Conservation (phyloP, 208 protist genomes). For the Naegleria fowleri region DNA sequence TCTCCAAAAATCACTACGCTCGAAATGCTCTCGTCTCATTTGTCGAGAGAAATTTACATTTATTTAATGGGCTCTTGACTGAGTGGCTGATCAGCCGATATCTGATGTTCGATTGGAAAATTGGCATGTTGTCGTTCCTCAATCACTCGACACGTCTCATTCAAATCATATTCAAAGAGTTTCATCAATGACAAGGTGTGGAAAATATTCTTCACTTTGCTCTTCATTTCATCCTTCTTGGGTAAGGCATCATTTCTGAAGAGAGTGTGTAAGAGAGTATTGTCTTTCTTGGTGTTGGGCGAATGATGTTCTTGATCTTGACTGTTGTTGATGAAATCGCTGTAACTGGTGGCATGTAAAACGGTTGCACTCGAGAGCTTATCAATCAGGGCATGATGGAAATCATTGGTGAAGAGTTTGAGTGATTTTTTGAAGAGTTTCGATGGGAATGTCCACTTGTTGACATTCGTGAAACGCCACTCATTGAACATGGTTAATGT, state of each 20-base stretch:
- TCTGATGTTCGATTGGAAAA: too few species aligned
- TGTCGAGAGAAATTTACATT: too few species aligned
- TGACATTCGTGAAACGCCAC: background rate
- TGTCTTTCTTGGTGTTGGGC: background rate
- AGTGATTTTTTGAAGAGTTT: background rate
- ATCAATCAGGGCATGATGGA: background rate
- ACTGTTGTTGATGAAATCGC: background rate
- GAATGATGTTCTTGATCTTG: background rate
- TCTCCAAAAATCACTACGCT: too few species aligned
- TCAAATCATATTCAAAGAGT: background rate
- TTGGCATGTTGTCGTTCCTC: background rate
- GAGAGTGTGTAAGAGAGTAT: background rate
- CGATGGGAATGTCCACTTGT: background rate
- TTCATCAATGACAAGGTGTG: background rate
- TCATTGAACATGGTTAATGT: background rate
- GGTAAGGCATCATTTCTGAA: background rate
- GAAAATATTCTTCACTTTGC: background rate
- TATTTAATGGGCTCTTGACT: too few species aligned
- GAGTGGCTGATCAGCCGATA: too few species aligned
- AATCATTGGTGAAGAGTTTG: background rate
- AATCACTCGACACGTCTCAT: background rate
- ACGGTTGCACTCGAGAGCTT: background rate
- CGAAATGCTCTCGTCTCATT: too few species aligned
- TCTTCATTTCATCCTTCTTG: background rate
- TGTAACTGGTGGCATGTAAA: background rate